These are phyloP conservation scores for Hyaloscypha variabilis DNA, from an alignment of 495 filamentous ascomycete genomes.

Conservation along the genomic window DNA sequence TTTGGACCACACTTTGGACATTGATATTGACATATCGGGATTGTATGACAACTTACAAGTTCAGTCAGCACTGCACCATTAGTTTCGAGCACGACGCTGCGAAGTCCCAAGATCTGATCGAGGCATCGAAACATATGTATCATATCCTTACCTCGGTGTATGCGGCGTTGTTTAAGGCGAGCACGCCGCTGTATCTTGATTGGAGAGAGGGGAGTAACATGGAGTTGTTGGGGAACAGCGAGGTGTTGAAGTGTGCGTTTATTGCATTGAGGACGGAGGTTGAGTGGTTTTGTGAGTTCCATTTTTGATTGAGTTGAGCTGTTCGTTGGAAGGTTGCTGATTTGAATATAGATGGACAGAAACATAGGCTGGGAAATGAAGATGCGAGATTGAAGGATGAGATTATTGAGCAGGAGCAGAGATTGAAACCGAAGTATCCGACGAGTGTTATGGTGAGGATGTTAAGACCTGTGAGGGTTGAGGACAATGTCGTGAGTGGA, in stretches of 20 bases:
- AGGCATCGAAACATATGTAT: constrained; percentile 3
- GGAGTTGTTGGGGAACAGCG: constrained; percentile 2
- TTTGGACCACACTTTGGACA: not conserved
- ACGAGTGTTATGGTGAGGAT: not conserved
- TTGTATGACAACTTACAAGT: not conserved
- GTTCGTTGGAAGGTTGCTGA: not conserved
- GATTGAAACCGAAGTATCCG: not conserved
- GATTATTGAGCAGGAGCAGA: constrained; percentile 1
- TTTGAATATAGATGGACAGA: not conserved
- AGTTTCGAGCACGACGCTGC: not conserved
- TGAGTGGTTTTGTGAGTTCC: constrained; percentile 5
- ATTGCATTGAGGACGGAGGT: constrained; percentile 3
- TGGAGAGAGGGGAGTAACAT: not conserved
- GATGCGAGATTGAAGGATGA: not conserved
- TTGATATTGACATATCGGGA: not conserved
- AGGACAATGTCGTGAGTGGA: not conserved
- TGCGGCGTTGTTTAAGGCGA: not conserved
- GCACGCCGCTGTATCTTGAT: not conserved
- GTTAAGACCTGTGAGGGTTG: not conserved
- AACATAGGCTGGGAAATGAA: constrained; percentile 1
- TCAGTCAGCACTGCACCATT: not conserved
- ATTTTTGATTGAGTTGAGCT: too few species aligned
- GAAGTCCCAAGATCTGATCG: not conserved
- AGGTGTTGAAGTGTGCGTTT: not conserved
- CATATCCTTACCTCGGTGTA: not conserved